Percentiles rank a stretch among this genome's conserved stretches.
Conservation (phyloP, 2,329 filamentous ascomycete species). For the Ramichloridium luteum region DNA sequence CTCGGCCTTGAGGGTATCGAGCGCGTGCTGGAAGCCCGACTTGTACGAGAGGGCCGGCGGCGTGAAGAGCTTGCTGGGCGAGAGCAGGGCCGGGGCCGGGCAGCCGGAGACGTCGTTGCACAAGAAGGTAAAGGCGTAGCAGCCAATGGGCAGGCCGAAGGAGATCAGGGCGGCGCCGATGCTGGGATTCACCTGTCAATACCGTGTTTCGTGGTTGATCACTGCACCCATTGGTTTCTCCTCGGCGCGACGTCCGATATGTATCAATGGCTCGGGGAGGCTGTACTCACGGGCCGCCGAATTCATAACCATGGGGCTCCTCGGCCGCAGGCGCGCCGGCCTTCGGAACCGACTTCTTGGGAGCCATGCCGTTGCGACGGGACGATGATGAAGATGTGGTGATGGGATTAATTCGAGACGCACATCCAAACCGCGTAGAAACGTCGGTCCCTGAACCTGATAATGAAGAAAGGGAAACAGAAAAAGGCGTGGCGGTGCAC, state of each 20-base stretch:
- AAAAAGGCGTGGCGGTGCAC: background rate
- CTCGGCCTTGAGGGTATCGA: constrained; percentile 63
- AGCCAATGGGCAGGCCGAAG: constrained; percentile 64
- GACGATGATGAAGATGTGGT: too few relatives aligned
- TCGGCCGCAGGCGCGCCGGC: constrained; percentile 2
- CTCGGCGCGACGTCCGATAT: too few relatives aligned
- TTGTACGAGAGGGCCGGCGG: constrained; percentile 18
- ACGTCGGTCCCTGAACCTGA: background rate
- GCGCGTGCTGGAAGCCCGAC: constrained; percentile 31
- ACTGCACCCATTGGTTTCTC: too few relatives aligned
- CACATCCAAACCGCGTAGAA: background rate
- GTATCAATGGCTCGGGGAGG: too few relatives aligned
- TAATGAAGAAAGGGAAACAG: background rate
- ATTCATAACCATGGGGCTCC: constrained; percentile 32
- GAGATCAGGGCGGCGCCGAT: constrained; percentile 66
- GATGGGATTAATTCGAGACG: too few relatives aligned
- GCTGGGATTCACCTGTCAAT: constrained; percentile 34
- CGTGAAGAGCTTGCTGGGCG: constrained; percentile 50
- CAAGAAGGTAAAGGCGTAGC: constrained; percentile 68
- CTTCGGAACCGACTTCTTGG: background rate
- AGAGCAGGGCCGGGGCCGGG: constrained; percentile 68
- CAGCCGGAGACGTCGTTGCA: constrained; percentile 93
- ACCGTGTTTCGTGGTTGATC: constrained; percentile 2
- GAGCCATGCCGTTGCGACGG: too few relatives aligned
- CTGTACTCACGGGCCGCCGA: constrained; percentile 39